phyloP scores from a whole-genome alignment of 2,329 filamentous ascomycete genomes.

The Fusarium penzigii region DNA sequence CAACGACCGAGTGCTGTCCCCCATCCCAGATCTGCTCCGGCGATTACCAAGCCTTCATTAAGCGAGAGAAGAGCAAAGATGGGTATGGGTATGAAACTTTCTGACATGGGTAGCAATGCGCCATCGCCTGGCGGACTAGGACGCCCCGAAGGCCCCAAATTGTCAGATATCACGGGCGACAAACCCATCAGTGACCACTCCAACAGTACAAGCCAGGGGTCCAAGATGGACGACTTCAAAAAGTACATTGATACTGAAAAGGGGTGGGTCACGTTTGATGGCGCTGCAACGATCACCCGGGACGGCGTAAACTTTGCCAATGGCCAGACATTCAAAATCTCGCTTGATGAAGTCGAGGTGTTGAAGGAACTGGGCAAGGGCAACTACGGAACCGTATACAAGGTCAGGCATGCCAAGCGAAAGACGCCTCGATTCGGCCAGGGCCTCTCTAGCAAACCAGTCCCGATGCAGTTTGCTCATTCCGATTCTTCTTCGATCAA shows the following conservation, averaged over 20 bases:
- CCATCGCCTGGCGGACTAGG: slow-evolving; percentile 26
- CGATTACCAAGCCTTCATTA: slow-evolving; percentile 57
- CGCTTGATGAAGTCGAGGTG: slow-evolving; percentile 91
- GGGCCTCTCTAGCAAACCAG: slow-evolving; percentile 53
- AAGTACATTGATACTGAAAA: slow-evolving; percentile 91
- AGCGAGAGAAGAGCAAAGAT: slow-evolving; percentile 63
- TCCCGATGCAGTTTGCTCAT: slow-evolving; percentile 39
- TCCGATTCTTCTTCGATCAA: slow-evolving; percentile 38
- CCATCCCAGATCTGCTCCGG: slow-evolving; percentile 56
- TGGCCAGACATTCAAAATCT: slow-evolving; percentile 89
- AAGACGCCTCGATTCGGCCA: slow-evolving; percentile 58
- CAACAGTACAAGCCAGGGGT: slow-evolving; percentile 43
- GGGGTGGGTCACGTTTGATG: slow-evolving; percentile 88
- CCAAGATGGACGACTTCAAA: slow-evolving; percentile 60
- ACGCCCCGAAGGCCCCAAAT: slow-evolving; percentile 41
- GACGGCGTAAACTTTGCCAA: slow-evolving; percentile 91
- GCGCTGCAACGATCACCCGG: slow-evolving; percentile 85
- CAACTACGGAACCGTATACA: slow-evolving; percentile 98
- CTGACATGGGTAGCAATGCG: slow-evolving; percentile 45
- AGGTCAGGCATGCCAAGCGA: slow-evolving; percentile 80
- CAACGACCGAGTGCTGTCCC: slow-evolving; percentile 48
- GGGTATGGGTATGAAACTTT: slow-evolving; percentile 55
- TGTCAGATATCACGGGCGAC: slow-evolving; percentile 42
- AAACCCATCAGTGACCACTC: slow-evolving; percentile 21
- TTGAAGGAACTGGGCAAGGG: slow-evolving; percentile 94